Percentiles rank a stretch among this genome's conserved stretches.
Evolutionary conservation across 1,139 yeast genomes (phyloP).

Genomic region (Saccharomyces hybrid): DNA sequence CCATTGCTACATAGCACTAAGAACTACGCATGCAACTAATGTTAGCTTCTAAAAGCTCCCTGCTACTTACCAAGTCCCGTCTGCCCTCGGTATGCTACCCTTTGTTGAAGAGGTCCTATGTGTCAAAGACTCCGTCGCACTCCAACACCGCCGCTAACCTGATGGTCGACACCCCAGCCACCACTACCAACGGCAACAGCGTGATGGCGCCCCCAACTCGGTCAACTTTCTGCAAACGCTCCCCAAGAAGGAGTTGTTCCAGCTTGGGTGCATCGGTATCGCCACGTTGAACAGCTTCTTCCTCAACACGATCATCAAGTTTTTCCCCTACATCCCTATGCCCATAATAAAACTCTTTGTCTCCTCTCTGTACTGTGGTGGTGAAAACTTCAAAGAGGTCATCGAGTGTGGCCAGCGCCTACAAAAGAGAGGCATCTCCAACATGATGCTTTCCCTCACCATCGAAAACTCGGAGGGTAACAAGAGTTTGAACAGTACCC

Average conservation of each 20-base stretch:
- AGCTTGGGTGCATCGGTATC: conserved; percentile 58
- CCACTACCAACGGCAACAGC: not conserved
- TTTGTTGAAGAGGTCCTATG: not conserved
- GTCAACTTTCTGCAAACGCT: conserved; percentile 32
- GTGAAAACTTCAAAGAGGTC: conserved; percentile 68
- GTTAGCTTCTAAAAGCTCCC: not conserved
- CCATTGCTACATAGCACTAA: not conserved
- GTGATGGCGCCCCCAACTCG: conserved; percentile 14
- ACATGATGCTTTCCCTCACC: conserved; percentile 90
- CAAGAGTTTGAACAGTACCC: conserved; percentile 43
- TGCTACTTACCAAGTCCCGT: not conserved
- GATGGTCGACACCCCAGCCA: conserved; percentile 1
- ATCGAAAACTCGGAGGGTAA: conserved; percentile 86
- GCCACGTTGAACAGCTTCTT: conserved; percentile 59
- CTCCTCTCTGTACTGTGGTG: conserved; percentile 85
- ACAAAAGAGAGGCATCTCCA: conserved; percentile 67
- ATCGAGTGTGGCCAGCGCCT: conserved; percentile 61
- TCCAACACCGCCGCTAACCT: not conserved
- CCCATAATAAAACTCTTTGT: conserved; percentile 62
- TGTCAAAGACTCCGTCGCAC: not conserved
- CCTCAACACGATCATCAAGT: conserved; percentile 50
- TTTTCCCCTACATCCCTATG: conserved; percentile 73
- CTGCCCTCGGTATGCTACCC: not conserved
- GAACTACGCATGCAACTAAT: not conserved
- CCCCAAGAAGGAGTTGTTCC: conserved; percentile 39